Evolutionary conservation across 192 early-diverging fungal species (phyloP).

Genomic region (Powellomyces hirtus): DNA sequence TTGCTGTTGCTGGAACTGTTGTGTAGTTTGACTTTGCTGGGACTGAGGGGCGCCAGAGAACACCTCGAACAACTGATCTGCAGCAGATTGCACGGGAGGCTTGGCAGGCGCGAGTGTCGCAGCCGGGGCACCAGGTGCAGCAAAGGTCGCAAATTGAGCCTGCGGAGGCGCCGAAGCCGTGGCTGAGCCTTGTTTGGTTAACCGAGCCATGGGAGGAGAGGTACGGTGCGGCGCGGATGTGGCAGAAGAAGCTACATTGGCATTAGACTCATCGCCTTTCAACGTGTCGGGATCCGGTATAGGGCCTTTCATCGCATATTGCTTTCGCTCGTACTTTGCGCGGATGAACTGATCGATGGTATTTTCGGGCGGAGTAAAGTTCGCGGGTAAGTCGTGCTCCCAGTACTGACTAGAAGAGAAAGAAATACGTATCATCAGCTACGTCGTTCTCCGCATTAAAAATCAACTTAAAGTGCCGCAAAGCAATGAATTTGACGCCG

Average conservation of each 20-base stretch:
- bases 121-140: constrained; percentile 1
- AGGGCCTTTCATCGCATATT: constrained; percentile 68
- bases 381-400: constrained; percentile 48
- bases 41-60: constrained; percentile 2
- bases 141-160: constrained; percentile 24
- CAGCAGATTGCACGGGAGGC: not conserved
- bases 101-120: constrained; percentile 3
- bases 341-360: constrained; percentile 75
- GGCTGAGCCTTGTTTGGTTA: constrained; percentile 2
- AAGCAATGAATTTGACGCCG: too few species aligned
- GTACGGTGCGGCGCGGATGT: constrained; percentile 1
- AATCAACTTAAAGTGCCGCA: too few species aligned
- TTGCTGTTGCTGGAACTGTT: constrained; percentile 16
- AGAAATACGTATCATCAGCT: not conserved
- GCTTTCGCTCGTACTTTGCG: constrained; percentile 76
- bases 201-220: constrained; percentile 8
- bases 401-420: constrained; percentile 41
- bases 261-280: constrained; percentile 8
- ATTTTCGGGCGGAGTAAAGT: constrained; percentile 57
- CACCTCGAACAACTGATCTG: constrained; percentile 1
- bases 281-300: constrained; percentile 74
- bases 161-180: not conserved
- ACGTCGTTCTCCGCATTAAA: too few species aligned
- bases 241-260: not conserved
- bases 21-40: constrained; percentile 10